These are phyloP conservation scores for Arthroderma uncinatum DNA, from an alignment of 2,329 filamentous ascomycete species.

Conservation along the genomic window DNA sequence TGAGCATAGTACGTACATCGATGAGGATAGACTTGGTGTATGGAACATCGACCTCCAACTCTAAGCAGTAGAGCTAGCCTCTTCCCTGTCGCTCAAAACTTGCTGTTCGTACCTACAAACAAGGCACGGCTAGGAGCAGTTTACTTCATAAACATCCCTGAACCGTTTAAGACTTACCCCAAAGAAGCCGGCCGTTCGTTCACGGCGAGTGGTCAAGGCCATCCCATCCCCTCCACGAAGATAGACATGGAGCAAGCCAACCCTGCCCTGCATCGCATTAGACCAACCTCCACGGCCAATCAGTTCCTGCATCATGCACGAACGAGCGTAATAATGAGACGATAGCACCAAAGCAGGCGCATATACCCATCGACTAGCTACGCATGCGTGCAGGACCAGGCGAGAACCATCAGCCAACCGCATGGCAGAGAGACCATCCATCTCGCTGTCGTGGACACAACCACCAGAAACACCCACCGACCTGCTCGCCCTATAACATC, in stretches of 20 bases:
- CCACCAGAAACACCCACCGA: background rate
- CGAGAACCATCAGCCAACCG: background rate
- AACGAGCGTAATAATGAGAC: conserved; percentile 1
- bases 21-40: too few species aligned
- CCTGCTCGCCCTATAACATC: background rate
- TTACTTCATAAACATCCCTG: too few species aligned
- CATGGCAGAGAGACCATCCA: background rate
- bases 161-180: background rate
- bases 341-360: background rate
- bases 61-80: too few species aligned
- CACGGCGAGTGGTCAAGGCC: background rate
- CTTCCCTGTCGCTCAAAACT: too few species aligned
- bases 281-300: background rate
- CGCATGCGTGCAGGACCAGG: background rate
- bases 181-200: background rate
- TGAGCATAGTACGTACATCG: too few species aligned
- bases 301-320: conserved; percentile 3
- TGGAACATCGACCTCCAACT: too few species aligned
- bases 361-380: background rate
- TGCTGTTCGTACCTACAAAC: too few species aligned
- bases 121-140: too few species aligned
- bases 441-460: background rate
- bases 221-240: background rate
- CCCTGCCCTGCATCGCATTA: background rate
- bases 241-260: background rate